Evolutionary conservation across 768 basidiomycete genomes (phyloP), one percentile per base, ranked within the genome.

Genomic region (Phlegmacium glaucopus): DNA sequence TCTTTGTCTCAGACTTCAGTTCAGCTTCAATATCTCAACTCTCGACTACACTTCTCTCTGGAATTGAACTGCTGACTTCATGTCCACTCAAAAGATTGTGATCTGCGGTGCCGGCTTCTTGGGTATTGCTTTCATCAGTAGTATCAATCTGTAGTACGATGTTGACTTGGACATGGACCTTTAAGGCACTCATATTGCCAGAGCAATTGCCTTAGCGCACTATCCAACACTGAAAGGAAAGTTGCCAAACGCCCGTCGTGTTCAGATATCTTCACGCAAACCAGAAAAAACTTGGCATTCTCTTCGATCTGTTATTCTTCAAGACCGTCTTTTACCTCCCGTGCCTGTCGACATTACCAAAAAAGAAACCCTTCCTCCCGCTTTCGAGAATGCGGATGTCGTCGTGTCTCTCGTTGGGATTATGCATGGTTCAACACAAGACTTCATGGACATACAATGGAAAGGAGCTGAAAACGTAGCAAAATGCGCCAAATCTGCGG

Each of bases 381-480:
- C 78, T 4, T 76, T 90, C 49, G 58, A 74, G 47, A 76, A 67
- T 49, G 83, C 88, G 3, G 60, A 69, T 29, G 72, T 78, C 2
- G 74, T 88, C 2, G 68, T 88, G 1, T 88, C 85, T 13, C 72
- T 90, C 28, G 86, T 88, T 25, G 87, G 87, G 1, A 64, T 88
- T 17, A 68, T 91, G 57, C 69, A 77, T 42, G 85, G 86, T 3
- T 70, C 76, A 4, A 68, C 70, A 0, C 62, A 70, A 27, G 67
- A 79, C 40, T 87, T 87, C 55, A 75, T 85, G 42, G 67, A 67
- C 9, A 72, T 85, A 12, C 86, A 89, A 53, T 74, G 76, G 71
- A 71, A 69, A 54, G 87, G 87, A 4, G 83, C 81, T 13, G 76
- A 80, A 53, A 83, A 86, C 54, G 79, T 90, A 7, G 83, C 85